A percentile compares a stretch with the other conserved stretches of the same genome.
Conservation (phyloP, 2,329 filamentous ascomycete species). For the Talaromyces sp. region DNA sequence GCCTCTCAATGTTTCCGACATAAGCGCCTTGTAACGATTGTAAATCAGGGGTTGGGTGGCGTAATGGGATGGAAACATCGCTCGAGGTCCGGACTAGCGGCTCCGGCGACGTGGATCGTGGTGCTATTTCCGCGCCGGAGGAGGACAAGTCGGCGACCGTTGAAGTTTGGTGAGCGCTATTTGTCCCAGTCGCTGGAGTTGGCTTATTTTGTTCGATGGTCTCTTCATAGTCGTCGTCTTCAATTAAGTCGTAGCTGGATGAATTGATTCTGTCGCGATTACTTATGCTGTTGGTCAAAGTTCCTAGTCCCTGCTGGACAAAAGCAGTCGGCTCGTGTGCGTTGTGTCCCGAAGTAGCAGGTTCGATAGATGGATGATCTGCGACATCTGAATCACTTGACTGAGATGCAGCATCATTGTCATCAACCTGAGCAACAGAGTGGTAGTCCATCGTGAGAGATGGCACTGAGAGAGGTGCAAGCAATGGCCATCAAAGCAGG, state of each 20-base stretch:
- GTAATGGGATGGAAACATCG: constrained; percentile 42
- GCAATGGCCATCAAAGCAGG: constrained; percentile 14
- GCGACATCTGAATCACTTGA: constrained; percentile 35
- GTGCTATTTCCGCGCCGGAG: constrained; percentile 6
- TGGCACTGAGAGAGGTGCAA: neutral
- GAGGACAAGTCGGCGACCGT: constrained; percentile 6
- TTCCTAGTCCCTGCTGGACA: constrained; percentile 7
- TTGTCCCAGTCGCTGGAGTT: constrained; percentile 6
- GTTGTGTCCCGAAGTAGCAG: neutral
- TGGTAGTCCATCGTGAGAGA: constrained; percentile 41
- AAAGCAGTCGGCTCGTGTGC: constrained; percentile 12
- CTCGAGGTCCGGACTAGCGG: constrained; percentile 38
- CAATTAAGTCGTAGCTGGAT: constrained; percentile 44
- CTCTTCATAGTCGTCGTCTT: constrained; percentile 44
- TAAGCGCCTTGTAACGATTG: constrained; percentile 51
- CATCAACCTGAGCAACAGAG: constrained; percentile 40
- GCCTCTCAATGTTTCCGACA: constrained; percentile 47
- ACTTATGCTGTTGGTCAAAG: constrained; percentile 10
- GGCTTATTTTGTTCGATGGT: constrained; percentile 25
- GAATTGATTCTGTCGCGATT: constrained; percentile 19
- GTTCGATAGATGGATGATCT: constrained; percentile 21
- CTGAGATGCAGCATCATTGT: constrained; percentile 28
- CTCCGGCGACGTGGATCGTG: constrained; percentile 26
- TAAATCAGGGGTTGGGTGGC: constrained; percentile 48
- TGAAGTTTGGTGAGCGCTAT: constrained; percentile 8